Percentiles rank a stretch among this genome's conserved stretches.
Evolutionary conservation across 2,329 filamentous ascomycete species (phyloP).

Genomic region (Chalara sp.): DNA sequence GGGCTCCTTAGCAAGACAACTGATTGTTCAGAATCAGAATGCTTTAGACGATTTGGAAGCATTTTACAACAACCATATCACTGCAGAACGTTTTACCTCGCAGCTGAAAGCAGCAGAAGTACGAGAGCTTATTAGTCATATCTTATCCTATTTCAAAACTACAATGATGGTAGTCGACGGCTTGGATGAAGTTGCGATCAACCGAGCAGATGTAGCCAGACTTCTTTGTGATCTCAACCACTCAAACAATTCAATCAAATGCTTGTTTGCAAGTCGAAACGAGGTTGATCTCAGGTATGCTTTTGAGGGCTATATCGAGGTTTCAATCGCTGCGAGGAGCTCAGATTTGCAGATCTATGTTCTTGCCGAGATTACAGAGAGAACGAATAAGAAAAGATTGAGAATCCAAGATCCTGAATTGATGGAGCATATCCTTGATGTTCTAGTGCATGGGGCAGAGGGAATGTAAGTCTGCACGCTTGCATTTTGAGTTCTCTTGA

Average conservation of each 20-base stretch:
- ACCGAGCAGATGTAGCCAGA: conserved; percentile 4
- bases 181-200: conserved; percentile 20
- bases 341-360: conserved; percentile 9
- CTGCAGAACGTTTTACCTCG: background rate
- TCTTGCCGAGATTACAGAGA: conserved; percentile 6
- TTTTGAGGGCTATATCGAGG: background rate
- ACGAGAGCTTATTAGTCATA: background rate
- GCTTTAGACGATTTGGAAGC: conserved; percentile 11
- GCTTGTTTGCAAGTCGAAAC: conserved; percentile 9
- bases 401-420: conserved; percentile 5
- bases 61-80: conserved; percentile 1
- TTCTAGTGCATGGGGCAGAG: conserved; percentile 9
- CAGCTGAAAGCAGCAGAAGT: conserved; percentile 1
- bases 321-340: conserved; percentile 10
- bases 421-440: conserved; percentile 13
- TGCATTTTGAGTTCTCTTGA: background rate
- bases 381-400: conserved; percentile 1
- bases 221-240: conserved; percentile 6
- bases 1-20: conserved; percentile 19
- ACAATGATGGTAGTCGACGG: conserved; percentile 23
- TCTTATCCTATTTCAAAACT: conserved; percentile 8
- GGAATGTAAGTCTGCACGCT: conserved; percentile 15
- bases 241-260: conserved; percentile 8
- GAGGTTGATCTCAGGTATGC: conserved; percentile 8
- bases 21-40: conserved; percentile 19